These are phyloP conservation scores for Thalassiosira livingstoniorum DNA, from an alignment of 352 stramenopile species.

Conservation along the genomic window DNA sequence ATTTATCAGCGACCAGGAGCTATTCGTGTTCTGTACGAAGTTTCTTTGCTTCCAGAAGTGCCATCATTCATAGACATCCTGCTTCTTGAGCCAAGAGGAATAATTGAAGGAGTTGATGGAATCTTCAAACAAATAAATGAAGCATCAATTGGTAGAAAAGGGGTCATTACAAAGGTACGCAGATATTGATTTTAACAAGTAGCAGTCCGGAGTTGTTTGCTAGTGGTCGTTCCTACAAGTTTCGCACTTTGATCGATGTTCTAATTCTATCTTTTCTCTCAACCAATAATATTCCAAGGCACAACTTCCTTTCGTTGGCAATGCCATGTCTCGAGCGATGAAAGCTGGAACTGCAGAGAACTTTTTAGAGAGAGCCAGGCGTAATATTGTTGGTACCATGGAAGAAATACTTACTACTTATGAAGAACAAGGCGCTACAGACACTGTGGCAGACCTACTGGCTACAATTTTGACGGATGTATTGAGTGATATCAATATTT, in stretches of 20 bases:
- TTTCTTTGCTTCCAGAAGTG: neutral
- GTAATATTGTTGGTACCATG: slow-evolving; percentile 33
- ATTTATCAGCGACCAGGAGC: neutral
- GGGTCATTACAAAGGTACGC: too few species aligned
- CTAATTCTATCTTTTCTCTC: too few species aligned
- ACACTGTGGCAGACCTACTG: slow-evolving; percentile 39
- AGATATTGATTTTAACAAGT: too few species aligned
- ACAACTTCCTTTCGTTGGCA: slow-evolving; percentile 35
- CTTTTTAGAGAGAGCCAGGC: slow-evolving; percentile 30
- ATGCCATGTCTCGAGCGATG: slow-evolving; percentile 1
- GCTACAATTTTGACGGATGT: slow-evolving; percentile 16
- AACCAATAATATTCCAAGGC: slow-evolving; percentile 41
- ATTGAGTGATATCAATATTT: too few species aligned
- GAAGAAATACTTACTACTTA: slow-evolving; percentile 28
- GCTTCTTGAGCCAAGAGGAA: slow-evolving; percentile 7
- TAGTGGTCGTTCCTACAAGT: too few species aligned
- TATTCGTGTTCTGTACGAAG: neutral
- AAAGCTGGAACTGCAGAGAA: slow-evolving; percentile 31
- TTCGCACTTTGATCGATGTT: too few species aligned
- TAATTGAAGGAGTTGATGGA: slow-evolving; percentile 45
- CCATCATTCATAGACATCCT: slow-evolving; percentile 31
- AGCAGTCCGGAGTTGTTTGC: too few species aligned
- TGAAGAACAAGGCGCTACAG: slow-evolving; percentile 12
- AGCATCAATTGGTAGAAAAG: slow-evolving; percentile 17
- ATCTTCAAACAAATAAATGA: slow-evolving; percentile 44